Conservation (phyloP, 31 red algal genomes). For the Bonnemaisonia californica region DNA sequence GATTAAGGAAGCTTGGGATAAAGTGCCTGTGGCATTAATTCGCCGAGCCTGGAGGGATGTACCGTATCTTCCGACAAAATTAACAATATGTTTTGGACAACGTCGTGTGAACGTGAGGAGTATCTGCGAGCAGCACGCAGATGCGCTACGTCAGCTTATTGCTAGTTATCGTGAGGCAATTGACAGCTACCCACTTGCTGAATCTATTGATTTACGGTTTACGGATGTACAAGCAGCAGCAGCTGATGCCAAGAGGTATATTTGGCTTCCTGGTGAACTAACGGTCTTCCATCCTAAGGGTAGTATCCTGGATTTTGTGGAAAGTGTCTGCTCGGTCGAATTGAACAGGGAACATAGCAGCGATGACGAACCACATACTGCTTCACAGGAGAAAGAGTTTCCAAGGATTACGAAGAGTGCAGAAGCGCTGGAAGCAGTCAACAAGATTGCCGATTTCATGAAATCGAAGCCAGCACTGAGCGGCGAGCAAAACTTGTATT, state of each 20-base stretch:
- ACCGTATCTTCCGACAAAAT: slow-evolving; percentile 1
- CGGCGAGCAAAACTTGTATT: slow-evolving; percentile 9
- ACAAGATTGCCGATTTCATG: slow-evolving; percentile 23
- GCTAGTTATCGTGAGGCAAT: slow-evolving; percentile 3
- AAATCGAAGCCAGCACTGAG: neutral
- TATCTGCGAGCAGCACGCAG: neutral
- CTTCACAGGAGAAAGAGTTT: neutral
- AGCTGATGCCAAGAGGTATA: slow-evolving; percentile 1
- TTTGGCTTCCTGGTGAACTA: slow-evolving; percentile 10
- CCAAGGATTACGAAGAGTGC: neutral
- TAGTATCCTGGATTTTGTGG: slow-evolving; percentile 9
- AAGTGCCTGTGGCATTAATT: slow-evolving; percentile 4
- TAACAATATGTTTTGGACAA: slow-evolving; percentile 15
- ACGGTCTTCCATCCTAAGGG: slow-evolving; percentile 27
- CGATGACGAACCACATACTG: neutral
- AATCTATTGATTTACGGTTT: neutral
- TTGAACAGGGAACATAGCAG: neutral
- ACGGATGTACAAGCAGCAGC: slow-evolving; percentile 3
- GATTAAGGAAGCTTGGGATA: slow-evolving; percentile 22
- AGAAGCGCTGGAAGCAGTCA: slow-evolving; percentile 8
- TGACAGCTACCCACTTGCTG: neutral
- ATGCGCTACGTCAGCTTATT: neutral
- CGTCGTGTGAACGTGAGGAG: neutral
- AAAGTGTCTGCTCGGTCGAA: slow-evolving; percentile 10
- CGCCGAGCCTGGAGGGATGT: slow-evolving; percentile 25